Evolutionary conservation across 345 rosid genomes (phyloP).

Genomic region (Corchorus capsularis): DNA sequence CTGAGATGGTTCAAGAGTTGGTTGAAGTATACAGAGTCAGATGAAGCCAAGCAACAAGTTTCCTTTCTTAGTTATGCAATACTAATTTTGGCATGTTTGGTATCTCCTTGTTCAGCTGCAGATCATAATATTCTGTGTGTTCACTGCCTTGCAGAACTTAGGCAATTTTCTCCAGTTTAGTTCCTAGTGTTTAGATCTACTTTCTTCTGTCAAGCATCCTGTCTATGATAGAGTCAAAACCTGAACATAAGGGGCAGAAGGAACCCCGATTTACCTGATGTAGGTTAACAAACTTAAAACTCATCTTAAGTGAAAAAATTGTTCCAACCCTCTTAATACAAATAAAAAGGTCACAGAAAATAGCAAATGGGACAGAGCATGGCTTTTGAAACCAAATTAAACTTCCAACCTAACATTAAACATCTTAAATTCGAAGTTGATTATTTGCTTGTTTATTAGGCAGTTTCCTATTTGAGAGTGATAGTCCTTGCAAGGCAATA

Average conservation of each 20-base stretch:
- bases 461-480: not conserved
- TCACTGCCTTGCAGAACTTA: too few relatives aligned
- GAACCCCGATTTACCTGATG: not conserved
- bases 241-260: not conserved
- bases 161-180: not conserved
- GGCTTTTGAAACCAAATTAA: not conserved
- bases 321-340: not conserved
- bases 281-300: not conserved
- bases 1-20: slow-evolving; percentile 7
- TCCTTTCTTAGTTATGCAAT: not conserved
- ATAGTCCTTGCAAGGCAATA: not conserved
- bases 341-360: not conserved
- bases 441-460: not conserved
- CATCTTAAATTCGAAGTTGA: not conserved
- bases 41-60: slow-evolving; percentile 5
- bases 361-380: not conserved
- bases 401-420: not conserved
- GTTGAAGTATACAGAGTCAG: not conserved
- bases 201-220: not conserved
- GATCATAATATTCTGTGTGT: not conserved
- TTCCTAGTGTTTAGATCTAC: not conserved
- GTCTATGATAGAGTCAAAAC: slow-evolving; percentile 1
- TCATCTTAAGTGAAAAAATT: too few relatives aligned
- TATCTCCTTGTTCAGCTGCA: not conserved
- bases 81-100: not conserved